These are phyloP conservation scores for Eimeria sp. DNA, from an alignment of 169 alveolate species.

Conservation along the genomic window DNA sequence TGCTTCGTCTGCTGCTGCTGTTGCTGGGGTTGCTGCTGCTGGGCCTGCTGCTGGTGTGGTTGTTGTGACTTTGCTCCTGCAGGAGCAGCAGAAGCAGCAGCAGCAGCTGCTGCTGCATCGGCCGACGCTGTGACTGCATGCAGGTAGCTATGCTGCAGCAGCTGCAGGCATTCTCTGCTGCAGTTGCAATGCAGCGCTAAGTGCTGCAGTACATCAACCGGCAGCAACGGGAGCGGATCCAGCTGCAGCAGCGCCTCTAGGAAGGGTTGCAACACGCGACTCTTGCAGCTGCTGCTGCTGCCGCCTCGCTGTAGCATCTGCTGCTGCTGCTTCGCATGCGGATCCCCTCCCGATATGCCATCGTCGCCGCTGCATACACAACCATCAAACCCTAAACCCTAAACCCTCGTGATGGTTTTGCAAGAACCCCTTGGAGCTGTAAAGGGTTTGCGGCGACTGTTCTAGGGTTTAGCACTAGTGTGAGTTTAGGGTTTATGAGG, in stretches of 20 bases:
- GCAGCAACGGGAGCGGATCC: conserved; percentile 76
- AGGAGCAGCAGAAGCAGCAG: conserved; percentile 59
- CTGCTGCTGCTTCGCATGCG: conserved; percentile 61
- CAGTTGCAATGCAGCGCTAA: conserved; percentile 58
- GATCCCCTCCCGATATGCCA: not conserved
- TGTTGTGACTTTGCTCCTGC: conserved; percentile 42
- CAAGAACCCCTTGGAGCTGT: too few relatives aligned
- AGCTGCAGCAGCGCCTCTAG: conserved; percentile 61
- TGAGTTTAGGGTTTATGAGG: not conserved
- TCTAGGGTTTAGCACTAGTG: too few relatives aligned
- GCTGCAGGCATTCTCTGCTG: conserved; percentile 67
- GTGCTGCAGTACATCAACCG: conserved; percentile 66
- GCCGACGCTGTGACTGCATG: conserved; percentile 38
- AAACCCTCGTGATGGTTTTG: not conserved
- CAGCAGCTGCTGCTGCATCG: conserved; percentile 61
- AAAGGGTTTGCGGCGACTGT: too few relatives aligned
- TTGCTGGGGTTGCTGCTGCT: conserved; percentile 19
- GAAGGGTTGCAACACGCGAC: conserved; percentile 74
- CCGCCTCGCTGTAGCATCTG: conserved; percentile 20
- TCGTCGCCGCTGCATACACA: conserved; percentile 8
- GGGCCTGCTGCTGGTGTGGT: not conserved
- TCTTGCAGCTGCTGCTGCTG: conserved; percentile 66
- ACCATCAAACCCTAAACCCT: conserved; percentile 18
- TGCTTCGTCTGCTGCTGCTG: conserved; percentile 37
- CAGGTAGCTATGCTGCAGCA: conserved; percentile 69